These are phyloP conservation scores for Circinella umbellata DNA, from an alignment of 371 early-diverging fungal genomes.

Conservation along the genomic window DNA sequence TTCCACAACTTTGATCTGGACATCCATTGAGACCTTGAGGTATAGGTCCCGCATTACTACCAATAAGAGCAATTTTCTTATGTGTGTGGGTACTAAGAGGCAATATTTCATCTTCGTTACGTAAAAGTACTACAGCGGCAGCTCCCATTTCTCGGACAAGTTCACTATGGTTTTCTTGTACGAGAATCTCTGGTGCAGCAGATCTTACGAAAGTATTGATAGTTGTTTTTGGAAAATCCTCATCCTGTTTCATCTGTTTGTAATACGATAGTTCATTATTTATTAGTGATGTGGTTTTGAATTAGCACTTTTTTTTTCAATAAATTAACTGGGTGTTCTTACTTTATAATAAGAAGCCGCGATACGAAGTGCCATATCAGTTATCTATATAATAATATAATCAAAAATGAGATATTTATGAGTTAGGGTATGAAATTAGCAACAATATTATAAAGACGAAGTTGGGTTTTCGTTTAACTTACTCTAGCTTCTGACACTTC, in stretches of 20 bases:
- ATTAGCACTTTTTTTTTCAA: background rate
- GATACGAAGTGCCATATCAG: slow-evolving; percentile 63
- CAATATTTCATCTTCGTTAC: slow-evolving; percentile 45
- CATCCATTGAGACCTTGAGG: slow-evolving; percentile 23
- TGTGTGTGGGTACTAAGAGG: slow-evolving; percentile 33
- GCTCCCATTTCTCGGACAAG: slow-evolving; percentile 52
- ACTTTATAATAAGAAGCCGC: slow-evolving; percentile 59
- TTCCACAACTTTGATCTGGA: slow-evolving; percentile 28
- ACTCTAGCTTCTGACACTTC: slow-evolving; percentile 33
- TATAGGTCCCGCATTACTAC: slow-evolving; percentile 48
- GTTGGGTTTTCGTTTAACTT: background rate
- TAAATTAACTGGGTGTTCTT: background rate
- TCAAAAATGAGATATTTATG: background rate
- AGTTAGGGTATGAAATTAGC: background rate
- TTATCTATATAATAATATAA: slow-evolving; percentile 19
- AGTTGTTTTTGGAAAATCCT: slow-evolving; percentile 38
- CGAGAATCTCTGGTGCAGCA: slow-evolving; percentile 35
- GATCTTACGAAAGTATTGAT: slow-evolving; percentile 25
- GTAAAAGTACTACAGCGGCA: slow-evolving; percentile 54
- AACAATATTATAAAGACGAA: background rate
- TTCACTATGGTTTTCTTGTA: slow-evolving; percentile 45
- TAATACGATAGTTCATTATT: background rate
- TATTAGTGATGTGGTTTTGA: background rate
- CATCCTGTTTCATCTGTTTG: slow-evolving; percentile 31
- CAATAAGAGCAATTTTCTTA: slow-evolving; percentile 50